These are phyloP conservation scores for Triticum urartu DNA, from an alignment of 176 grass and related monocot genomes.

Conservation along the genomic window DNA sequence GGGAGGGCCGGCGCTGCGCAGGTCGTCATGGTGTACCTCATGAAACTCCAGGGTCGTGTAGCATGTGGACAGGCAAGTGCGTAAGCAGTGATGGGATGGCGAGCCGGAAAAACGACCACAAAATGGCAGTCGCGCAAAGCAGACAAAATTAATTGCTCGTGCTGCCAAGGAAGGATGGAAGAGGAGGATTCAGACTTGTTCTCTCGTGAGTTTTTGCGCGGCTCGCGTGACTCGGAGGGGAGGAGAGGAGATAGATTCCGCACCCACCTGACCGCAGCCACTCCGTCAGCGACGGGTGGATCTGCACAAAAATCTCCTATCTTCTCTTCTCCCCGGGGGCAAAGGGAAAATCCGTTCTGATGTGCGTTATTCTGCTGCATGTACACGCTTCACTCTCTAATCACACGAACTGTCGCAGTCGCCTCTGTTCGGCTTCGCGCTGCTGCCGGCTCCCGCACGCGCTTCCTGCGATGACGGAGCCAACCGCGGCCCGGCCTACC, in stretches of 20 bases:
- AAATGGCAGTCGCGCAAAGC: not conserved
- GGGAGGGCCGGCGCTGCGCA: not conserved
- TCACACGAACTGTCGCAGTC: too few relatives aligned
- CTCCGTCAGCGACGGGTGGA: too few relatives aligned
- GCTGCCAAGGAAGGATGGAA: not conserved
- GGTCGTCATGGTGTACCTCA: not conserved
- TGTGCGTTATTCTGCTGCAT: too few relatives aligned
- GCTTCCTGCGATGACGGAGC: too few relatives aligned
- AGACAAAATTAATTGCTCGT: not conserved
- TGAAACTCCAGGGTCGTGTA: not conserved
- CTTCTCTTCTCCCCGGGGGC: too few relatives aligned
- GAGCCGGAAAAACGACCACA: not conserved
- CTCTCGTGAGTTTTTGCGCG: not conserved
- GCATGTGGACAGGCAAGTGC: slow-evolving; percentile 21
- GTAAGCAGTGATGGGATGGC: slow-evolving; percentile 42
- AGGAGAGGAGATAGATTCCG: not conserved
- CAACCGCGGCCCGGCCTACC: too few relatives aligned
- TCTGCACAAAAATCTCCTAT: too few relatives aligned
- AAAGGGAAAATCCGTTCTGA: too few relatives aligned
- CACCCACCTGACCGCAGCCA: too few relatives aligned
- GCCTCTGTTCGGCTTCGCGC: too few relatives aligned
- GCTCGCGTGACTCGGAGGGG: slow-evolving; percentile 4
- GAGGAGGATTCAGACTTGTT: not conserved
- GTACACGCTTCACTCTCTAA: too few relatives aligned
- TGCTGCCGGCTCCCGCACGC: too few relatives aligned